Base-by-base conservation (phyloP, 1,284 basidiomycete genomes). In the Cryptococcus sp. region DNA sequence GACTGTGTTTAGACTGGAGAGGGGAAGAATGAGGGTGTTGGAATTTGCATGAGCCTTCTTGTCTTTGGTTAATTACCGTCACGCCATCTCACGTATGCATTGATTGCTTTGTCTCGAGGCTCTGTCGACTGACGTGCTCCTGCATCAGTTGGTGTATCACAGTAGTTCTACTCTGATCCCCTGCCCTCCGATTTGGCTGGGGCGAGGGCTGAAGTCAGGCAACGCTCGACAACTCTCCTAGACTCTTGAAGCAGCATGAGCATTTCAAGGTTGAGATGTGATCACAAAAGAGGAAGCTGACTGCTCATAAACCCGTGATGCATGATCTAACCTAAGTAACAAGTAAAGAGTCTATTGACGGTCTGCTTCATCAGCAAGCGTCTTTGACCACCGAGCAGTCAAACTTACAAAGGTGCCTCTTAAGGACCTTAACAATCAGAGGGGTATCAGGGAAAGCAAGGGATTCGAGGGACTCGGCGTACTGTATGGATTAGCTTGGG, bases 391-490 rank as follows among this genome's bases (percentile, higher is more conserved):
- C 19, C 39, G 39, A 9, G 14, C 11, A 19, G 9, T 14, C 22
- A 14, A 5, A 61, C 65, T 71, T 53, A 72, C 73, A 96, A 52
- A 94, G 85, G 61, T 88, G 87, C 69, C 92, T 87, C 81, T 88
- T 88, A 70, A 89, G 85, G 59, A 92, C 91, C 81, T 91, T 92
- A 76, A 84, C 83, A 67, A 97, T 88, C 54, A 93, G 70, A 32
- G 83, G 78, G 36, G 88, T 87, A 72, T 92, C 88, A 37, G 93
- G 93, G 88, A 97, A 96, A 51, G 92, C 82, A 54, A 93, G 82
- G 45, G 79, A 79, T 78, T 97, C 92, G 52, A 97, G 83, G 72
- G 86, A 87, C 66, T 84, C 81, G 53, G 93, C 90, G 71, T 96
- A 97, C 88, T 93, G 57, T 13, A 21, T 16, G n/a, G 11, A 40